These are phyloP conservation scores for Debaryomyces singareniensis DNA, from an alignment of 1,139 yeast genomes.

Conservation along the genomic window DNA sequence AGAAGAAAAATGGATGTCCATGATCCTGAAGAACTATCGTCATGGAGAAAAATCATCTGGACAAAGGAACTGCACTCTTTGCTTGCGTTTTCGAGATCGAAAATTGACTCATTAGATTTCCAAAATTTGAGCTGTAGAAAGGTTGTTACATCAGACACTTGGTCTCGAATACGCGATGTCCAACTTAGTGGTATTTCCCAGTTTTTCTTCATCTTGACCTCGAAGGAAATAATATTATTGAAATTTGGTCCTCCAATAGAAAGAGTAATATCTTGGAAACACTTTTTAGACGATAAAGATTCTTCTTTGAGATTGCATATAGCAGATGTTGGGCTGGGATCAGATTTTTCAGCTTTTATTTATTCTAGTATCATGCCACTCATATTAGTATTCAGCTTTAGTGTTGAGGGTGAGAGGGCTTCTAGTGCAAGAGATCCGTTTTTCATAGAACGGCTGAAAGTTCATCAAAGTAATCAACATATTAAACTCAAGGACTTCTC, in stretches of 20 bases:
- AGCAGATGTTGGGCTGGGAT: slow-evolving; percentile 16
- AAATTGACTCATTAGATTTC: slow-evolving; percentile 25
- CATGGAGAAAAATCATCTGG: slow-evolving; percentile 51
- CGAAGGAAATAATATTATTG: slow-evolving; percentile 54
- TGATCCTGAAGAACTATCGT: slow-evolving; percentile 48
- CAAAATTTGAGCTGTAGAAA: slow-evolving; percentile 18
- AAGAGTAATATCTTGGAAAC: slow-evolving; percentile 64
- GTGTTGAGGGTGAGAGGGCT: slow-evolving; percentile 30
- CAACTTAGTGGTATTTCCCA: slow-evolving; percentile 7
- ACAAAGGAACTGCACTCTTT: slow-evolving; percentile 23
- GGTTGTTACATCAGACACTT: slow-evolving; percentile 44
- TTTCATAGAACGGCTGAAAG: slow-evolving; percentile 10
- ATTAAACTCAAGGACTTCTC: neutral
- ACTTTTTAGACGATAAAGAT: slow-evolving; percentile 50
- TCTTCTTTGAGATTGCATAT: slow-evolving; percentile 41
- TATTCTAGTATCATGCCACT: slow-evolving; percentile 39
- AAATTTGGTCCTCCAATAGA: slow-evolving; percentile 18
- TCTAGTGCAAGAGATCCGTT: slow-evolving; percentile 19
- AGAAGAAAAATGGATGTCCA: slow-evolving; percentile 7
- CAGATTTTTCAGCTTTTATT: slow-evolving; percentile 25
- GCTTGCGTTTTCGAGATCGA: slow-evolving; percentile 40
- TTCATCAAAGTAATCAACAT: slow-evolving; percentile 4
- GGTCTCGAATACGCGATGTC: slow-evolving; percentile 53
- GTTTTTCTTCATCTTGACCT: slow-evolving; percentile 45
- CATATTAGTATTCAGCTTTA: slow-evolving; percentile 39